Evolutionary conservation across 192 early-diverging fungal species (phyloP).

Genomic region (Umbelopsis sp.): DNA sequence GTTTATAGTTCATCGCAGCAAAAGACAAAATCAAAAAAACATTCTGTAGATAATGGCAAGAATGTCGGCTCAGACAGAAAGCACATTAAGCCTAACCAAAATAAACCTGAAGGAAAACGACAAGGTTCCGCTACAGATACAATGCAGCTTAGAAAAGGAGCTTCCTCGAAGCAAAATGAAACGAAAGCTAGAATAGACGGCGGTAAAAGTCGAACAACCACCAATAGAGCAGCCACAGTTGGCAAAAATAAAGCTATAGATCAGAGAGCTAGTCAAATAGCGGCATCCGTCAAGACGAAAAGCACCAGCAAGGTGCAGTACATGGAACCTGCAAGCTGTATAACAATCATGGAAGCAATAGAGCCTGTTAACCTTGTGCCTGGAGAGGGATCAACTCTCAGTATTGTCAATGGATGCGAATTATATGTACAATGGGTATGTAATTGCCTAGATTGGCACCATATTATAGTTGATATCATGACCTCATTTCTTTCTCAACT

Average conservation of each 20-base stretch:
- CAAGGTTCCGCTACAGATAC: neutral
- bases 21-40: neutral
- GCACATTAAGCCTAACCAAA: neutral
- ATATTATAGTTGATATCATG: no score
- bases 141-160: neutral
- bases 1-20: neutral
- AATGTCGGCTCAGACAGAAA: neutral
- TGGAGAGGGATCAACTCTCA: neutral
- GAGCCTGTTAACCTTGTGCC: constrained; percentile 1
- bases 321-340: neutral
- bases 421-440: constrained; percentile 12
- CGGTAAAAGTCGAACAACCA: neutral
- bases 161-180: neutral
- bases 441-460: no score
- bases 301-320: neutral
- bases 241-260: neutral
- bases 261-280: neutral
- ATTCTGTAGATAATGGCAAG: neutral
- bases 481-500: neutral
- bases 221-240: neutral
- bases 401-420: neutral
- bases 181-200: neutral
- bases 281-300: neutral
- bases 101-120: neutral
- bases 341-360: constrained; percentile 8